A percentile compares a stretch with the other conserved stretches of the same genome.
Evolutionary conservation across 495 filamentous ascomycete genomes (phyloP).

Genomic region (Barbatosphaeria neglecta): DNA sequence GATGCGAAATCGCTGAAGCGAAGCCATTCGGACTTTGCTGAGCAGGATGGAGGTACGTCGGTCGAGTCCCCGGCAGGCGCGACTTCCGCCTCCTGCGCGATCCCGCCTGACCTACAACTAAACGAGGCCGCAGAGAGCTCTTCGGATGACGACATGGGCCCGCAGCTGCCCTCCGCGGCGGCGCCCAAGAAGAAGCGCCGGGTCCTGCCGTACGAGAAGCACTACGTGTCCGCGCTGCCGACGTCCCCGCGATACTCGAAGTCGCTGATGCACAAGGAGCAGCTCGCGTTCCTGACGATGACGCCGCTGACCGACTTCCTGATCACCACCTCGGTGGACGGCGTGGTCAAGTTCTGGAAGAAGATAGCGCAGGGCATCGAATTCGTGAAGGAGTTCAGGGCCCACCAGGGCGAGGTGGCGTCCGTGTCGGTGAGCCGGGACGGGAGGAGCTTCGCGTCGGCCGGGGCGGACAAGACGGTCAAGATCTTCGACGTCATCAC

Average conservation of each 20-base stretch:
- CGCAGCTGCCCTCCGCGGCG: conserved; percentile 60
- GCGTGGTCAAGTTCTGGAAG: conserved; percentile 98
- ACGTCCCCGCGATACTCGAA: conserved; percentile 77
- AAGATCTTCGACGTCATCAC: conserved; percentile 96
- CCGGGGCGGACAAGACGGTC: conserved; percentile 73
- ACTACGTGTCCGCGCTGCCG: conserved; percentile 85
- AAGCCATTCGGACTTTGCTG: conserved; percentile 30
- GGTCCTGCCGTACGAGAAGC: conserved; percentile 84
- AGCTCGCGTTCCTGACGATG: conserved; percentile 72
- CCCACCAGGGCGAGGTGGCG: conserved; percentile 75
- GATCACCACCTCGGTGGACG: conserved; percentile 85
- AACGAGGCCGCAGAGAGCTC: conserved; percentile 47
- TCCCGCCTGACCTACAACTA: conserved; percentile 4
- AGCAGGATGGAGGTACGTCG: conserved; percentile 31
- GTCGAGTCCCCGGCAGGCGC: no score
- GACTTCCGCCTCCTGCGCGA: no score
- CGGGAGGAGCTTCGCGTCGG: conserved; percentile 87
- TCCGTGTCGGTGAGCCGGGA: conserved; percentile 76
- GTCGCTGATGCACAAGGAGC: conserved; percentile 97
- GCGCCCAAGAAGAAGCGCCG: conserved; percentile 83
- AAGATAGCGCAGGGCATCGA: conserved; percentile 84
- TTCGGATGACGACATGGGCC: conserved; percentile 90
- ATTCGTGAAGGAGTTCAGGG: conserved; percentile 95
- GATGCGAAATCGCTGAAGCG: conserved; percentile 31
- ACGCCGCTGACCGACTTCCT: conserved; percentile 88